Percentiles rank a stretch among this genome's conserved stretches.
phyloP scores from a whole-genome alignment of 768 basidiomycete genomes.

The Trametes maxima region DNA sequence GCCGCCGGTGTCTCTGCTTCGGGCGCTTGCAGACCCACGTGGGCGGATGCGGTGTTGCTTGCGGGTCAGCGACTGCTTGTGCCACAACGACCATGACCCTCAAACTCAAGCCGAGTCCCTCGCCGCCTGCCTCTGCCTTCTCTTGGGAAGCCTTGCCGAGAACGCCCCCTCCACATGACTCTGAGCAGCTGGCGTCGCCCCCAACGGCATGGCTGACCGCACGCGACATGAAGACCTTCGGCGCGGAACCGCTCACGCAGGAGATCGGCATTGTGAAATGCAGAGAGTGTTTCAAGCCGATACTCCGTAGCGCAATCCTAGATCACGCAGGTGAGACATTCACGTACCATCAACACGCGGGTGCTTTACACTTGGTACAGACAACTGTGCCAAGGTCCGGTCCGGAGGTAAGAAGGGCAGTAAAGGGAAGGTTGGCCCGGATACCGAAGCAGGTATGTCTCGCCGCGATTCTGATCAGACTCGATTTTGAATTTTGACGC shows the following conservation, averaged over 20 bases:
- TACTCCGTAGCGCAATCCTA: slow-evolving; percentile 70
- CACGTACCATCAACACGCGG: neutral
- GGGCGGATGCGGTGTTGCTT: neutral
- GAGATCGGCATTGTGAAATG: slow-evolving; percentile 73
- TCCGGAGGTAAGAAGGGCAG: slow-evolving; percentile 53
- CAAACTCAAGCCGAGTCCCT: slow-evolving; percentile 42
- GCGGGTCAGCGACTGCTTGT: neutral
- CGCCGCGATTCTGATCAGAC: neutral
- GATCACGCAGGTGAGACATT: slow-evolving; percentile 72
- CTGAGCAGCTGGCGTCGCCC: slow-evolving; percentile 56
- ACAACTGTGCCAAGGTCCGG: slow-evolving; percentile 62
- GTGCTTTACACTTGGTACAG: slow-evolving; percentile 36
- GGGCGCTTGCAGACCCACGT: slow-evolving; percentile 6
- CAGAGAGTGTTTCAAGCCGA: slow-evolving; percentile 78
- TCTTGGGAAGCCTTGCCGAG: slow-evolving; percentile 55
- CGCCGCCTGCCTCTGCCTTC: slow-evolving; percentile 55
- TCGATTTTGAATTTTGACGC: slow-evolving; percentile 7
- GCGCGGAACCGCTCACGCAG: slow-evolving; percentile 67
- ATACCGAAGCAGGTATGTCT: slow-evolving; percentile 43
- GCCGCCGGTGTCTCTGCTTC: neutral
- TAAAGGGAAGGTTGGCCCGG: slow-evolving; percentile 53
- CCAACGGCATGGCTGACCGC: slow-evolving; percentile 87
- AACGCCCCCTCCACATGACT: slow-evolving; percentile 38
- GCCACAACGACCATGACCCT: slow-evolving; percentile 38
- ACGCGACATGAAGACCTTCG: slow-evolving; percentile 87